Conservation (phyloP, 129 eudicot species). For the sunflower (Helianthus annuus) region DNA sequence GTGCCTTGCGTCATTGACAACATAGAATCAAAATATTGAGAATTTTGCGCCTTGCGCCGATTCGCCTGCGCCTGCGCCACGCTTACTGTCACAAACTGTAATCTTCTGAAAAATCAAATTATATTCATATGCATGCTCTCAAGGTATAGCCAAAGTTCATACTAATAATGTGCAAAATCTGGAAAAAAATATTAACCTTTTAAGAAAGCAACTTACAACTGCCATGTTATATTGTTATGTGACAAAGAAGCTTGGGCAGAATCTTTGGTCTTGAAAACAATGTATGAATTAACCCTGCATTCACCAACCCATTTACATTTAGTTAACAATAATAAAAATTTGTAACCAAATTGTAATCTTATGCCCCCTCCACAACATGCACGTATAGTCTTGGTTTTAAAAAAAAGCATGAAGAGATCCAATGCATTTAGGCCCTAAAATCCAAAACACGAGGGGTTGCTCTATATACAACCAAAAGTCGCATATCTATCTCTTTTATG, state of each 20-base stretch:
- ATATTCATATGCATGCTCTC: slow-evolving; percentile 4
- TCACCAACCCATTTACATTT: slow-evolving; percentile 4
- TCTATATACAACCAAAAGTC: no score
- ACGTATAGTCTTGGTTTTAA: background rate
- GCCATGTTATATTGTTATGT: slow-evolving; percentile 98
- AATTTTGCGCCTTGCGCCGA: no score
- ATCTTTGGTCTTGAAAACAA: slow-evolving; percentile 76
- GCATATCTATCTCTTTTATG: no score
- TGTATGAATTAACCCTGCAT: slow-evolving; percentile 82
- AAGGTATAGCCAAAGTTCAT: background rate
- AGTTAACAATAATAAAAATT: background rate
- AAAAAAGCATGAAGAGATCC: no score
- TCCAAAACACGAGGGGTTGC: no score
- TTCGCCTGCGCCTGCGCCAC: no score
- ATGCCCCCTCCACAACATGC: background rate
- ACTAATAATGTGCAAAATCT: no score
- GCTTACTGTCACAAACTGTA: slow-evolving; percentile 1
- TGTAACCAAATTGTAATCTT: background rate
- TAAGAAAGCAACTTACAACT: slow-evolving; percentile 54
- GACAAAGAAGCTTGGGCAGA: slow-evolving; percentile 86
- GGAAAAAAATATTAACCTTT: background rate
- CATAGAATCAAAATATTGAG: no score
- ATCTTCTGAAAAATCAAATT: slow-evolving; percentile 1
- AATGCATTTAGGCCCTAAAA: no score
- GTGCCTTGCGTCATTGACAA: no score